phyloP scores from a whole-genome alignment of 495 filamentous ascomycete genomes.

The Schizothecium vesticola region DNA sequence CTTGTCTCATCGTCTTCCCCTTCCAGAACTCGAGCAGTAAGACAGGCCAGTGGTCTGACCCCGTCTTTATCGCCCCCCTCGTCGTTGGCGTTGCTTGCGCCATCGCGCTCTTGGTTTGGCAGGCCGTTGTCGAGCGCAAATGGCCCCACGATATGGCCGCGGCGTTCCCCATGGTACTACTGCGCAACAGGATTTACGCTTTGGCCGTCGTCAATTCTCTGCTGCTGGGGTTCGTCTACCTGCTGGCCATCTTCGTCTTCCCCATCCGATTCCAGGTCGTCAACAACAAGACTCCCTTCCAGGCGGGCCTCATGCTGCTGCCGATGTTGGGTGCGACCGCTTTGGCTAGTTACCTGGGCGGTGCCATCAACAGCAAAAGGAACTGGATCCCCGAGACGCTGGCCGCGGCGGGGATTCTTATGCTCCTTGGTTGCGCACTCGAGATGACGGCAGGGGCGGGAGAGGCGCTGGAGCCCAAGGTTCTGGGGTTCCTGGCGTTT shows the following conservation, averaged over 20 bases:
- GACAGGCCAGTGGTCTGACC: slow-evolving; percentile 33
- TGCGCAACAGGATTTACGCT: slow-evolving; percentile 27
- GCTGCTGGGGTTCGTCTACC: slow-evolving; percentile 52
- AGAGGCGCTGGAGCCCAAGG: slow-evolving; percentile 27
- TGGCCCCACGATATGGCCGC: slow-evolving; percentile 18
- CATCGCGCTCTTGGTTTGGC: slow-evolving; percentile 41
- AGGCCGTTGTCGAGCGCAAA: slow-evolving; percentile 23
- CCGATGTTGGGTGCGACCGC: slow-evolving; percentile 49
- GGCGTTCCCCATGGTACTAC: slow-evolving; percentile 25
- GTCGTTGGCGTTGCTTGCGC: slow-evolving; percentile 37
- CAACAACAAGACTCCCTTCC: slow-evolving; percentile 40
- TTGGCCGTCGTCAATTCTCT: slow-evolving; percentile 39
- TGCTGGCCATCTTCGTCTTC: slow-evolving; percentile 51
- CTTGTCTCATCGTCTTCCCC: slow-evolving; percentile 53
- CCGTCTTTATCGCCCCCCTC: slow-evolving; percentile 44
- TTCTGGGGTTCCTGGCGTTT: slow-evolving; percentile 41
- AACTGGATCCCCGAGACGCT: slow-evolving; percentile 34
- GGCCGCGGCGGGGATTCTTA: slow-evolving; percentile 24
- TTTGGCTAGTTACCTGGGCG: slow-evolving; percentile 41
- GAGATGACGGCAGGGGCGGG: slow-evolving; percentile 31
- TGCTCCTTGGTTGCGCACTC: slow-evolving; percentile 38
- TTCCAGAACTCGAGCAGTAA: slow-evolving; percentile 51
- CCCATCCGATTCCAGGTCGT: slow-evolving; percentile 57
- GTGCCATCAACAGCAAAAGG: slow-evolving; percentile 30
- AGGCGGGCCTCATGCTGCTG: slow-evolving; percentile 55